A percentile compares a stretch with the other conserved stretches of the same genome.
Evolutionary conservation across 441 rosid species (phyloP).

Genomic region (Gossypium davidsonii): DNA sequence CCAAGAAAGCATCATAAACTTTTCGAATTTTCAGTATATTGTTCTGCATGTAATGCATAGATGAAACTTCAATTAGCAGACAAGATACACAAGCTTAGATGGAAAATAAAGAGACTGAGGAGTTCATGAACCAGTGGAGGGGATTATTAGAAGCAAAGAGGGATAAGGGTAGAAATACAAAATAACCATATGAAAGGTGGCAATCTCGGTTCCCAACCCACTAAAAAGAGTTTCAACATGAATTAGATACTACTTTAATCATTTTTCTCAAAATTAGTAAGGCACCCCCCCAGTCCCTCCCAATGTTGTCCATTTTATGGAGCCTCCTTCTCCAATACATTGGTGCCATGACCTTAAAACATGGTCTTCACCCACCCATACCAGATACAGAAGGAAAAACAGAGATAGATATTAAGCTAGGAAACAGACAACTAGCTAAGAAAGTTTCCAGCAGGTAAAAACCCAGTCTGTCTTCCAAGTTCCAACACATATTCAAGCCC

Average conservation of each 20-base stretch:
- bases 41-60: slow-evolving; percentile 45
- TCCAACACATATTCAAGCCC: background rate
- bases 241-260: background rate
- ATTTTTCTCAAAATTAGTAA: background rate
- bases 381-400: background rate
- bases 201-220: background rate
- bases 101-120: background rate
- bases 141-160: background rate
- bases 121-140: background rate
- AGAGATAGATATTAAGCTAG: background rate
- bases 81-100: background rate
- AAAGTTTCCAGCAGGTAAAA: background rate
- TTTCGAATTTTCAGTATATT: slow-evolving; percentile 69
- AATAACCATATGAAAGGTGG: background rate
- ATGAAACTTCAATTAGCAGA: background rate
- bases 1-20: slow-evolving; percentile 86
- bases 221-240: background rate
- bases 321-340: background rate
- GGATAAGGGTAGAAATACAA: background rate
- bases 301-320: background rate
- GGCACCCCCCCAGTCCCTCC: background rate
- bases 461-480: background rate
- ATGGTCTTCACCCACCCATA: background rate
- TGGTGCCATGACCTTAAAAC: background rate
- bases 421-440: background rate